A percentile compares a stretch with the other conserved stretches of the same genome.
phyloP scores from a whole-genome alignment of 305 asterid species.

The Andrographis paniculata region DNA sequence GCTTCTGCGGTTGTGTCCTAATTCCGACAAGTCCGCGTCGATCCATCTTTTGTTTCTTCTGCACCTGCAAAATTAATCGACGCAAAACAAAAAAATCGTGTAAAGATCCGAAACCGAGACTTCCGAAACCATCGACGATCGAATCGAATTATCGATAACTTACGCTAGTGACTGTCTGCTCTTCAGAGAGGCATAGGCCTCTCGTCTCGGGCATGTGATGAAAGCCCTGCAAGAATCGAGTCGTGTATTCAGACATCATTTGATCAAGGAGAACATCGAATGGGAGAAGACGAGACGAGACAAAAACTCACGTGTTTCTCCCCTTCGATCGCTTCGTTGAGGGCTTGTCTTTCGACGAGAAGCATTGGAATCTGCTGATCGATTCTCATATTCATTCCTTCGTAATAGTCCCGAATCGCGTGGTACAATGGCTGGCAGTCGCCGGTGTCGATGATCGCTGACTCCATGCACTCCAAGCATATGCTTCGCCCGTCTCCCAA shows the following conservation, averaged over 20 bases:
- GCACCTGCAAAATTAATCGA: conserved; percentile 44
- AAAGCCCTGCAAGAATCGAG: conserved; percentile 57
- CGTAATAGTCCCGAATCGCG: conserved; percentile 83
- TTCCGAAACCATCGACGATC: conserved; percentile 2
- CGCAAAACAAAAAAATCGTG: no score
- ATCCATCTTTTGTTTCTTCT: conserved; percentile 70
- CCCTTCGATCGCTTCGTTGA: conserved; percentile 95
- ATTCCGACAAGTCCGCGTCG: conserved; percentile 64
- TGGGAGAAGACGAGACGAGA: conserved; percentile 7
- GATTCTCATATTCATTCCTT: conserved; percentile 96
- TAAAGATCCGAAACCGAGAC: no score
- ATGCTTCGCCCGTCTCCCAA: conserved; percentile 89
- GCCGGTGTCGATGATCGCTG: conserved; percentile 91
- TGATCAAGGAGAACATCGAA: no score
- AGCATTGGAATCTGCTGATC: conserved; percentile 93
- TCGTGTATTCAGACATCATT: conserved; percentile 11
- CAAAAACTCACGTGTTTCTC: conserved; percentile 62
- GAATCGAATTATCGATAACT: conserved; percentile 22
- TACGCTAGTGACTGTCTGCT: conserved; percentile 89
- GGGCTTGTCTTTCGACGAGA: conserved; percentile 93
- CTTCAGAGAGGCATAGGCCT: conserved; percentile 94
- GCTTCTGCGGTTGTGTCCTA: conserved; percentile 87
- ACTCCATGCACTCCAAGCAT: conserved; percentile 97
- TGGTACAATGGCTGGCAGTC: conserved; percentile 95
- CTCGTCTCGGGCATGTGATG: conserved; percentile 99